These are phyloP conservation scores for Solanum rostratum DNA, from an alignment of 257 asterid species.

Conservation along the genomic window DNA sequence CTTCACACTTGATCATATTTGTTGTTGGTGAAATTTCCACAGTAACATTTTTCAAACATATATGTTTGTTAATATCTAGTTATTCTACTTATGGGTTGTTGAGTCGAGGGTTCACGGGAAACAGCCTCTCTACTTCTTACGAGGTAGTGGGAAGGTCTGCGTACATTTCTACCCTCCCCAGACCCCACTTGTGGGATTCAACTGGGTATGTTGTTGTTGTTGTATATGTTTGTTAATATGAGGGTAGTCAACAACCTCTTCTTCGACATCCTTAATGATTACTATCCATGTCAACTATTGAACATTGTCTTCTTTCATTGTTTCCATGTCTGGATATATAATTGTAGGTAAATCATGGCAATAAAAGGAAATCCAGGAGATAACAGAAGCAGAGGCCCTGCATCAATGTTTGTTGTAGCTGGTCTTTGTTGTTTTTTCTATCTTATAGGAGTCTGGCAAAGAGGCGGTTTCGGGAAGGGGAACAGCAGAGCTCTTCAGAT, in stretches of 20 bases:
- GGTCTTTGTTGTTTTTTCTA: constrained; percentile 15
- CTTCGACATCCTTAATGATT: neutral
- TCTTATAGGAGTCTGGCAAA: constrained; percentile 15
- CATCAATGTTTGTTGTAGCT: constrained; percentile 2
- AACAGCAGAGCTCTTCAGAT: constrained; percentile 6
- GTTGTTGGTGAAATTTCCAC: too few species aligned
- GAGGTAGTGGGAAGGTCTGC: too few species aligned
- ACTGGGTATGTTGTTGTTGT: too few species aligned
- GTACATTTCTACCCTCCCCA: too few species aligned
- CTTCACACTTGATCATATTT: neutral
- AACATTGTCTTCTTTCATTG: neutral
- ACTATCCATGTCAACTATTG: neutral
- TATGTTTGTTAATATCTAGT: too few species aligned
- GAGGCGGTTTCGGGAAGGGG: constrained; percentile 14
- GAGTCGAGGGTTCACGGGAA: too few species aligned
- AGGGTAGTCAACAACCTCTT: neutral
- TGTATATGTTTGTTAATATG: neutral
- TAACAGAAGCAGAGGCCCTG: constrained; percentile 8
- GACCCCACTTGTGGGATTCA: too few species aligned
- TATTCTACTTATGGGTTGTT: too few species aligned
- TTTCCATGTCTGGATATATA: neutral
- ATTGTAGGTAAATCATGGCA: constrained; percentile 10
- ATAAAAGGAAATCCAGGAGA: constrained; percentile 17
- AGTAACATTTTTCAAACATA: too few species aligned
- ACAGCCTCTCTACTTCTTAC: too few species aligned